Evolutionary conservation across 1,284 basidiomycete species (phyloP).

Genomic region (Cryptococcus deneoformans): DNA sequence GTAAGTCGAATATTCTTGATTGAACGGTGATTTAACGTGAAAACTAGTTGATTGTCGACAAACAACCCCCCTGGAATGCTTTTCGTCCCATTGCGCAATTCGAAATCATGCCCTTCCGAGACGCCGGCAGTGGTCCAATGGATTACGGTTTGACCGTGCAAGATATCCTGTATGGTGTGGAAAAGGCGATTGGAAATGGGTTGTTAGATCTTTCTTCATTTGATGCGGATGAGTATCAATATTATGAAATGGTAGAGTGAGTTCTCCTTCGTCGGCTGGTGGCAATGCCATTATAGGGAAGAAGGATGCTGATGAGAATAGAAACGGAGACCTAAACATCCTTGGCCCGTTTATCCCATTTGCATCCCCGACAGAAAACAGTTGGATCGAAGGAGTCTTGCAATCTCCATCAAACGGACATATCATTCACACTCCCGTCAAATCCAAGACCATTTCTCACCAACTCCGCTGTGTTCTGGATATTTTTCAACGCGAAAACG

Average conservation of each 20-base stretch:
- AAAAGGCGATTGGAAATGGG: conserved; percentile 86
- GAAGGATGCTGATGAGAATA: conserved; percentile 10
- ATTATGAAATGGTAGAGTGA: conserved; percentile 83
- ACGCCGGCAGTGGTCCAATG: conserved; percentile 88
- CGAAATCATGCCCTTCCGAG: conserved; percentile 92
- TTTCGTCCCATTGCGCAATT: conserved; percentile 87
- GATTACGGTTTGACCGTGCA: conserved; percentile 78
- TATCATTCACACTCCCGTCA: conserved; percentile 8
- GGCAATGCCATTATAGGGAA: neutral
- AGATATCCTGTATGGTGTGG: conserved; percentile 92
- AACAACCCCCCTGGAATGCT: conserved; percentile 90
- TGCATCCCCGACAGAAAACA: conserved; percentile 74
- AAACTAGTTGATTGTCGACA: conserved; percentile 83
- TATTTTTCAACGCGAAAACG: conserved; percentile 81
- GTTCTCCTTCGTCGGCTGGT: conserved; percentile 2
- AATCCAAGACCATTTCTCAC: conserved; percentile 60
- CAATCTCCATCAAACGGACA: neutral
- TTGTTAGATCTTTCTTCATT: conserved; percentile 92
- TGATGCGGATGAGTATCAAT: conserved; percentile 58
- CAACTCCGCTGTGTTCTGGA: conserved; percentile 85
- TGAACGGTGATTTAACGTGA: conserved; percentile 1
- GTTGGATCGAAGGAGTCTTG: conserved; percentile 20
- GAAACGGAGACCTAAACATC: conserved; percentile 97
- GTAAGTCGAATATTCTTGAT: conserved; percentile 17
- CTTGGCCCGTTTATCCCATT: conserved; percentile 86